A percentile compares a stretch with the other conserved stretches of the same genome.
phyloP scores from a whole-genome alignment of 78 protist species.

The Bodo saltans region DNA sequence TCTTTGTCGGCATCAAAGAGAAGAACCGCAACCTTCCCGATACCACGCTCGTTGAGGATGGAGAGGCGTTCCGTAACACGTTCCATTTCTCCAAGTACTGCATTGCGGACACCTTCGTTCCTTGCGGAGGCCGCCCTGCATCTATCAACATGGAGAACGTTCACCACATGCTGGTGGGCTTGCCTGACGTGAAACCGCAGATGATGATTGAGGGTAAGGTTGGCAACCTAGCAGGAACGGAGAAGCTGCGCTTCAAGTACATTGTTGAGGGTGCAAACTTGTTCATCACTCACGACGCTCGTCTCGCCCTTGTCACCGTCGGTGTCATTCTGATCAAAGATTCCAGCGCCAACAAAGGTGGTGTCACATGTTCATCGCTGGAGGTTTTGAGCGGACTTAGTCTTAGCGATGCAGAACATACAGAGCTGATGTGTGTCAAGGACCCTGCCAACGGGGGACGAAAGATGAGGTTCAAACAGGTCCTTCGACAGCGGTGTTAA shows the following conservation, averaged over 20 bases:
- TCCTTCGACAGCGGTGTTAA: too few relatives aligned
- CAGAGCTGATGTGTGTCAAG: conserved; percentile 51
- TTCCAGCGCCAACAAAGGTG: conserved; percentile 80
- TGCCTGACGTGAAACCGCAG: background rate
- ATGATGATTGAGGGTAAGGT: background rate
- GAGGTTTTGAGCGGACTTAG: conserved; percentile 78
- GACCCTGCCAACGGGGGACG: too few relatives aligned
- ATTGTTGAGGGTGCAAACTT: conserved; percentile 91
- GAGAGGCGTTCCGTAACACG: conserved; percentile 66
- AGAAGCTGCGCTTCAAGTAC: conserved; percentile 46
- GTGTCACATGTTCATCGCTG: conserved; percentile 79
- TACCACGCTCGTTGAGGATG: conserved; percentile 42
- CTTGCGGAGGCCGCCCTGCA: conserved; percentile 92
- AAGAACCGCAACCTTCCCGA: conserved; percentile 20
- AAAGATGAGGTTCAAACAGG: too few relatives aligned
- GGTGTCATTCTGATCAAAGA: conserved; percentile 80
- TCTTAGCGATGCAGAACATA: conserved; percentile 52
- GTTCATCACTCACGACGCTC: conserved; percentile 76
- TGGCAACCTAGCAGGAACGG: background rate
- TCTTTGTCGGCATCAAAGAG: conserved; percentile 37
- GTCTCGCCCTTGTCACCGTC: conserved; percentile 57
- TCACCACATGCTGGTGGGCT: background rate
- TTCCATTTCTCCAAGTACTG: conserved; percentile 55
- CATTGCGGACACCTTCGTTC: conserved; percentile 71
- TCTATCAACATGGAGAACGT: conserved; percentile 64